Percentiles rank a stretch among this genome's conserved stretches.
Evolutionary conservation across 2,329 filamentous ascomycete genomes (phyloP).

Genomic region (Xylariomycetidae sp.): DNA sequence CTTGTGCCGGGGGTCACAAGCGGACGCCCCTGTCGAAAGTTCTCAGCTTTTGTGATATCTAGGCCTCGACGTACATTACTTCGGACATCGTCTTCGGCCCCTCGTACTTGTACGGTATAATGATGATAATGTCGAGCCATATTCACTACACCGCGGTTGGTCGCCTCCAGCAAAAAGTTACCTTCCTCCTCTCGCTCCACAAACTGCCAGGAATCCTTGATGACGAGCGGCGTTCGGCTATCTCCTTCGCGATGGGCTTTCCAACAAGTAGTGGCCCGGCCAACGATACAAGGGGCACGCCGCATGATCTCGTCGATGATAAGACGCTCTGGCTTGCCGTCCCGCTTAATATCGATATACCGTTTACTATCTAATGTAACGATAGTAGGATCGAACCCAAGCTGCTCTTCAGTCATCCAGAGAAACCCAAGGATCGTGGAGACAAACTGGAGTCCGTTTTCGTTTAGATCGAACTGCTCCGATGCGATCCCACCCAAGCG

Average conservation of each 20-base stretch:
- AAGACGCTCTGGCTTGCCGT: constrained; percentile 33
- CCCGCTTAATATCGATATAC: constrained; percentile 35
- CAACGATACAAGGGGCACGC: constrained; percentile 27
- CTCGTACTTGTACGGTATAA: constrained; percentile 32
- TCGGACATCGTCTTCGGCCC: constrained; percentile 29
- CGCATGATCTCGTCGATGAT: constrained; percentile 33
- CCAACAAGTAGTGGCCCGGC: constrained; percentile 38
- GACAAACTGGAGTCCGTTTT: constrained; percentile 35
- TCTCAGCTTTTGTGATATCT: constrained; percentile 25
- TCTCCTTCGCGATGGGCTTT: constrained; percentile 35
- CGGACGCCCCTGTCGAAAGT: constrained; percentile 6
- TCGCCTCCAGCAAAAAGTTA: constrained; percentile 32
- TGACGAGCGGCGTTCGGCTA: constrained; percentile 30
- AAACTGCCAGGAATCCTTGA: constrained; percentile 43
- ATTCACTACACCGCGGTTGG: constrained; percentile 30
- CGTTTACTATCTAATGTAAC: constrained; percentile 24
- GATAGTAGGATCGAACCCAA: constrained; percentile 42
- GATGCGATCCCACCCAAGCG: constrained; percentile 40
- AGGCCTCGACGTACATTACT: constrained; percentile 26
- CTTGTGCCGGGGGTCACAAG: neutral
- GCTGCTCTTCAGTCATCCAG: constrained; percentile 33
- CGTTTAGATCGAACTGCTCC: constrained; percentile 40
- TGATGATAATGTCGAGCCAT: constrained; percentile 38
- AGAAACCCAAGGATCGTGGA: constrained; percentile 36
- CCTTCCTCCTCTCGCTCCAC: constrained; percentile 37